phyloP scores from a whole-genome alignment of 164 flowering plant species.

The Magnolia kwangsiensis region DNA sequence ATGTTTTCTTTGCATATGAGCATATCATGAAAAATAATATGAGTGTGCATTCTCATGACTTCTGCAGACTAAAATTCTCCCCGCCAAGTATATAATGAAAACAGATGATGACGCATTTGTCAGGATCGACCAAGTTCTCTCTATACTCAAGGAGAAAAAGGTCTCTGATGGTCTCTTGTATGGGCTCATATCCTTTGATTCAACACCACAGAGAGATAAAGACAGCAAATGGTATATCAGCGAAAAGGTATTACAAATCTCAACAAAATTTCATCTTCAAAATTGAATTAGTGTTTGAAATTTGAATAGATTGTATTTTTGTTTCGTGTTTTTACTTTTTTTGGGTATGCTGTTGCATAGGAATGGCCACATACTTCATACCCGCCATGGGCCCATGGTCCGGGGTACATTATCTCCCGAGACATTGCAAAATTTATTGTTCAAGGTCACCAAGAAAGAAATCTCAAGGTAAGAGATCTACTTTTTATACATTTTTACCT shows the following conservation, averaged over 20 bases:
- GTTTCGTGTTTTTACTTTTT: neutral
- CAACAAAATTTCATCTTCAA: neutral
- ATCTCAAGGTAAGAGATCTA: constrained; percentile 44
- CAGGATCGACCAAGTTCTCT: constrained; percentile 73
- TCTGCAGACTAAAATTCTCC: constrained; percentile 71
- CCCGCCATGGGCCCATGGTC: constrained; percentile 99
- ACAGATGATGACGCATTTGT: constrained; percentile 98
- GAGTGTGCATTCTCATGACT: neutral
- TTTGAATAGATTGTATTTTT: neutral
- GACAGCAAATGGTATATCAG: constrained; percentile 89
- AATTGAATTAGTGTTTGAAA: neutral
- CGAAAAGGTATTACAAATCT: constrained; percentile 45
- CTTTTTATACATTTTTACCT: neutral
- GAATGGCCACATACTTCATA: constrained; percentile 73
- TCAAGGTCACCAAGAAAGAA: constrained; percentile 50
- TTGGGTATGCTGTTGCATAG: constrained; percentile 30
- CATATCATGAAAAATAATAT: neutral
- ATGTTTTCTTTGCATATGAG: too few relatives aligned
- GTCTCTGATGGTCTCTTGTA: constrained; percentile 56
- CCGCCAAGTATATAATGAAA: constrained; percentile 89
- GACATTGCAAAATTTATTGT: constrained; percentile 82
- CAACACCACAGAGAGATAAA: constrained; percentile 63
- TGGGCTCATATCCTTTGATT: constrained; percentile 69
- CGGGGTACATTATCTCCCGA: constrained; percentile 75
- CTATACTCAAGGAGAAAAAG: constrained; percentile 52